These are phyloP conservation scores for Canna indica DNA, from an alignment of 176 grass and related monocot species.

Conservation along the genomic window DNA sequence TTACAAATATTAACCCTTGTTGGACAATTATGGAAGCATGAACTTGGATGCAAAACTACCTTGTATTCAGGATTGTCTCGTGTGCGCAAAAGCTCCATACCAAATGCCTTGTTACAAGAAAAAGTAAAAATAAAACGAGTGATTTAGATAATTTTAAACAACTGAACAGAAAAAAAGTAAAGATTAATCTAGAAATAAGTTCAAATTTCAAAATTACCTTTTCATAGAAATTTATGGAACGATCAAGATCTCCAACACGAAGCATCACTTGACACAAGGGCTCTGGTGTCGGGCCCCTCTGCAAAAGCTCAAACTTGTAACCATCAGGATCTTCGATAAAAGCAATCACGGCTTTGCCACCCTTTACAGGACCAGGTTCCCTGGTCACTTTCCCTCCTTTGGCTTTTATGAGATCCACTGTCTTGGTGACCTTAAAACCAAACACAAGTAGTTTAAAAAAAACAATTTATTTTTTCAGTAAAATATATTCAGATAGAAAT, in stretches of 20 bases:
- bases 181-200: not conserved
- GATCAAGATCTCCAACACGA: constrained; percentile 83
- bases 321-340: constrained; percentile 94
- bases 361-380: constrained; percentile 83
- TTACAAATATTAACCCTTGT: too few species aligned
- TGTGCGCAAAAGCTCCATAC: constrained; percentile 92
- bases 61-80: constrained; percentile 88
- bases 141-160: constrained; percentile 1
- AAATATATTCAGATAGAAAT: not conserved
- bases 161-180: not conserved
- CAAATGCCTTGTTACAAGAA: constrained; percentile 59
- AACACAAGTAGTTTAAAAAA: not conserved
- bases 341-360: constrained; percentile 68
- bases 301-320: constrained; percentile 91
- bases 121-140: constrained; percentile 18
- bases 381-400: constrained; percentile 86
- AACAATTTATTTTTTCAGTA: not conserved
- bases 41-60: constrained; percentile 28
- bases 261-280: constrained; percentile 97
- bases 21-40: too few species aligned
- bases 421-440: constrained; percentile 58
- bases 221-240: constrained; percentile 82
- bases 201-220: constrained; percentile 40
- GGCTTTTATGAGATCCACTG: constrained; percentile 88
- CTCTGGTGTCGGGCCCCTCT: constrained; percentile 77